These are phyloP conservation scores for Phytophthora palmivora DNA, from an alignment of 352 stramenopile species.

Conservation along the genomic window DNA sequence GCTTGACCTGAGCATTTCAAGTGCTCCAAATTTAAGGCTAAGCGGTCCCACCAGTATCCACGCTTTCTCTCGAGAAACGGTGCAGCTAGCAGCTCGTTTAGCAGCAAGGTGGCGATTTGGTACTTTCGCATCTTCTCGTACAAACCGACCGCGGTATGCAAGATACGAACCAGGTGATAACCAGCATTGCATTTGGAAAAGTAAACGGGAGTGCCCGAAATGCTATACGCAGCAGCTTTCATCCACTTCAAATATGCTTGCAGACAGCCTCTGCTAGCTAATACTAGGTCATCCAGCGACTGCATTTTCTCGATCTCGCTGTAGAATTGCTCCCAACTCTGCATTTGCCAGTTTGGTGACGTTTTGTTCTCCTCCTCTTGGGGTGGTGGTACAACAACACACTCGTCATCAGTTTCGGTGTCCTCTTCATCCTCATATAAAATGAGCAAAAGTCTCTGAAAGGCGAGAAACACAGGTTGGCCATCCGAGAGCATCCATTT, in stretches of 20 bases:
- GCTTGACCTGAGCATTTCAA: conserved; percentile 69
- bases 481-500: conserved; percentile 55
- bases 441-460: conserved; percentile 49
- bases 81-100: conserved; percentile 68
- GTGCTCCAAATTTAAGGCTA: conserved; percentile 80
- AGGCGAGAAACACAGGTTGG: conserved; percentile 49
- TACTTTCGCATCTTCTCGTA: conserved; percentile 87
- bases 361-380: neutral
- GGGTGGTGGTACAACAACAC: neutral
- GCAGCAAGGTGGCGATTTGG: conserved; percentile 63
- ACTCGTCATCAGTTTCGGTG: conserved; percentile 20
- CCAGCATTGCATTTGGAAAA: conserved; percentile 74
- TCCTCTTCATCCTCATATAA: conserved; percentile 33
- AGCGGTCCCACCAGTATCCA: conserved; percentile 76
- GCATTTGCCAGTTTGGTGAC: conserved; percentile 47
- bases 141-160: conserved; percentile 59
- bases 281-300: conserved; percentile 68
- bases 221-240: conserved; percentile 29
- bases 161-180: conserved; percentile 69
- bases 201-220: conserved; percentile 38
- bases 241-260: conserved; percentile 54
- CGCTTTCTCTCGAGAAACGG: conserved; percentile 70
- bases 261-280: conserved; percentile 58
- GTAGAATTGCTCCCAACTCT: conserved; percentile 65
- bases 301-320: conserved; percentile 44